Conservation (phyloP, 345 rosid genomes). For the Moringa oleifera region DNA sequence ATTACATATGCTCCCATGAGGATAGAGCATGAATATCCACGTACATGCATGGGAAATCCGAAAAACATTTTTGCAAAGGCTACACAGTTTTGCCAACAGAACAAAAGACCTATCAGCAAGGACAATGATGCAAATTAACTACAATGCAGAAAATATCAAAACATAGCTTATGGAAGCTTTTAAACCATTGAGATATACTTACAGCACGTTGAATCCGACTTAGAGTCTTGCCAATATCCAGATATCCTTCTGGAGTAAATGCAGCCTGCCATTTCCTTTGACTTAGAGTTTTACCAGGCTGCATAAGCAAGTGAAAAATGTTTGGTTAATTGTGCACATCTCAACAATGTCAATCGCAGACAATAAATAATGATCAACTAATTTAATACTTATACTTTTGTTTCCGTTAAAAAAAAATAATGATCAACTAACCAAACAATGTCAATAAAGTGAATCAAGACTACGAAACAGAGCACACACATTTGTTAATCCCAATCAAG, state of each 20-base stretch:
- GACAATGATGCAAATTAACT: not conserved
- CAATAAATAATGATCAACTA: not conserved
- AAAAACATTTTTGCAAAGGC: not conserved
- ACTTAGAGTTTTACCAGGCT: constrained; percentile 98
- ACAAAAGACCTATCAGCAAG: too few relatives aligned
- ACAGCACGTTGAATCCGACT: constrained; percentile 84
- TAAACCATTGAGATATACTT: constrained; percentile 19
- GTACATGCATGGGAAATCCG: not conserved
- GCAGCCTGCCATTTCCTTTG: constrained; percentile 96
- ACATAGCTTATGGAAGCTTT: not conserved
- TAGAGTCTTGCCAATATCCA: constrained; percentile 80
- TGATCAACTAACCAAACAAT: not conserved
- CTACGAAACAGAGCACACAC: too few relatives aligned
- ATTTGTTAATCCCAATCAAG: too few relatives aligned
- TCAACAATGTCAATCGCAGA: not conserved
- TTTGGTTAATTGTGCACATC: not conserved
- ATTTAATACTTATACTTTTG: too few relatives aligned
- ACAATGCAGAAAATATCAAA: not conserved
- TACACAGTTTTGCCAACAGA: not conserved
- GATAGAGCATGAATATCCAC: not conserved
- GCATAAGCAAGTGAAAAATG: constrained; percentile 21
- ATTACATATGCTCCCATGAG: too few relatives aligned
- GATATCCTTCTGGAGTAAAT: constrained; percentile 65
- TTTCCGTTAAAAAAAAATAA: too few relatives aligned
- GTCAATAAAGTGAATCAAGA: too few relatives aligned